phyloP scores from a whole-genome alignment of 2,329 filamentous ascomycete genomes.

The Aspergillus persii region DNA sequence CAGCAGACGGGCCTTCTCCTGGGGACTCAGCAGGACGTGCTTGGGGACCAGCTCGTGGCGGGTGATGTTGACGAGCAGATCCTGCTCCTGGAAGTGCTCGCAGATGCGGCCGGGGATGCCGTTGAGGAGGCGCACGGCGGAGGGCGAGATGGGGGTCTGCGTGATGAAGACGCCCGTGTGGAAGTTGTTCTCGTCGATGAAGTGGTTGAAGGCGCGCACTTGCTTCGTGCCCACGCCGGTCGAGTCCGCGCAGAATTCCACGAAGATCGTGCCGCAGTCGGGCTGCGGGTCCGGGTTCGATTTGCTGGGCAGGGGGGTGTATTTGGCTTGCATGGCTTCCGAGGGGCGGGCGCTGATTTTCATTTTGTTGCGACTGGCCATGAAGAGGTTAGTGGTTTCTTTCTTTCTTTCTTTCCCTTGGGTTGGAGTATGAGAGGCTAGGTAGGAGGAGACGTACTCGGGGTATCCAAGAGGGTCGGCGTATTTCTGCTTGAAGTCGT shows the following conservation, averaged over 20 bases:
- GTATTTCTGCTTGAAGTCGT: slow-evolving; percentile 74
- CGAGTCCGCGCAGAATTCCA: slow-evolving; percentile 83
- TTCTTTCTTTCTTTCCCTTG: too few relatives aligned
- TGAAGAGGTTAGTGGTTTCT: not conserved
- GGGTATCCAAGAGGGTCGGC: slow-evolving; percentile 69
- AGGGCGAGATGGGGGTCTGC: slow-evolving; percentile 74
- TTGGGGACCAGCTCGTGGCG: slow-evolving; percentile 95
- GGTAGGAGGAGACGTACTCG: slow-evolving; percentile 55
- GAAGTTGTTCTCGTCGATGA: slow-evolving; percentile 76
- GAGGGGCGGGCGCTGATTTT: slow-evolving; percentile 85
- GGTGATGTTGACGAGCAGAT: slow-evolving; percentile 96
- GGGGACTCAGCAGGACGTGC: slow-evolving; percentile 83
- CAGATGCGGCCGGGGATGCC: slow-evolving; percentile 76
- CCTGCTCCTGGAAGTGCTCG: slow-evolving; percentile 94
- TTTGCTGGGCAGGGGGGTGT: slow-evolving; percentile 69
- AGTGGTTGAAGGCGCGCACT: slow-evolving; percentile 83
- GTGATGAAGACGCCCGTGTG: slow-evolving; percentile 90
- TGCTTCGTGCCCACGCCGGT: slow-evolving; percentile 80
- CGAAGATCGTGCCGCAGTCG: slow-evolving; percentile 83
- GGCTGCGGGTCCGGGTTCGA: slow-evolving; percentile 67
- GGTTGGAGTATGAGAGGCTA: too few relatives aligned
- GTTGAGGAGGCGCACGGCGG: slow-evolving; percentile 82
- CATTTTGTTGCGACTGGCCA: slow-evolving; percentile 71
- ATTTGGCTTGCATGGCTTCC: slow-evolving; percentile 78
- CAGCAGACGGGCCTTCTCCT: slow-evolving; percentile 83